Evolutionary conservation across 1,284 basidiomycete species (phyloP).

Genomic region (Sparassis latifolia): DNA sequence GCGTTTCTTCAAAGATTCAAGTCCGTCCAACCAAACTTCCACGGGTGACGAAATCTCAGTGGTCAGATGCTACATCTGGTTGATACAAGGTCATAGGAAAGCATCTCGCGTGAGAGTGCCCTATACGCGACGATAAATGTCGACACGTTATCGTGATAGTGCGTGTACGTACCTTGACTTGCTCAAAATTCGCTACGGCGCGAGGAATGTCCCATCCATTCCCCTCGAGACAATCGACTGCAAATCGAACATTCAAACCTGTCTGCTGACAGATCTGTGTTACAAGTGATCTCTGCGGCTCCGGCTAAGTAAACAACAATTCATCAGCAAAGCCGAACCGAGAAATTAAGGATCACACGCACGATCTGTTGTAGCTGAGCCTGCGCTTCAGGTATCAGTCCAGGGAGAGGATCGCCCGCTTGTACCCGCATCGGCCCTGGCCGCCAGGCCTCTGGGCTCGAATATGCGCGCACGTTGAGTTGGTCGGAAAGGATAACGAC

Average conservation of each 20-base stretch:
- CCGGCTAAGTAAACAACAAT: conserved; percentile 38
- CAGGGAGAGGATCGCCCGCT: conserved; percentile 28
- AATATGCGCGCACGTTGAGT: conserved; percentile 78
- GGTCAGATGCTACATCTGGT: no score
- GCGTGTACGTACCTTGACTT: conserved; percentile 58
- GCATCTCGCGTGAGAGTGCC: conserved; percentile 13
- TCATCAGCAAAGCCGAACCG: neutral
- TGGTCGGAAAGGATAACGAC: conserved; percentile 88
- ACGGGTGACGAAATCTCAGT: no score
- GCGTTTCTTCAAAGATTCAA: no score
- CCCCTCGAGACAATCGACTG: conserved; percentile 74
- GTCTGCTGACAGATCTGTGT: conserved; percentile 66
- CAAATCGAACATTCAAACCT: conserved; percentile 67
- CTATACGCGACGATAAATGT: no score
- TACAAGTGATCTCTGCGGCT: conserved; percentile 61
- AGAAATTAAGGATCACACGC: conserved; percentile 46
- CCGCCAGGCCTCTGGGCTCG: conserved; percentile 75
- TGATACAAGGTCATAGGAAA: conserved; percentile 2
- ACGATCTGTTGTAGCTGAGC: conserved; percentile 46
- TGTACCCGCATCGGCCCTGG: conserved; percentile 68
- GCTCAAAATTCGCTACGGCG: conserved; percentile 77
- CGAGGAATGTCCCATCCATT: conserved; percentile 77
- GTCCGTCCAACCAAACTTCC: no score
- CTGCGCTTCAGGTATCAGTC: conserved; percentile 26
- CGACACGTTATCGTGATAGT: no score